A percentile compares a stretch with the other conserved stretches of the same genome.
Evolutionary conservation across 2,329 filamentous ascomycete species (phyloP).

Genomic region (Coniochaeta ligniaria): DNA sequence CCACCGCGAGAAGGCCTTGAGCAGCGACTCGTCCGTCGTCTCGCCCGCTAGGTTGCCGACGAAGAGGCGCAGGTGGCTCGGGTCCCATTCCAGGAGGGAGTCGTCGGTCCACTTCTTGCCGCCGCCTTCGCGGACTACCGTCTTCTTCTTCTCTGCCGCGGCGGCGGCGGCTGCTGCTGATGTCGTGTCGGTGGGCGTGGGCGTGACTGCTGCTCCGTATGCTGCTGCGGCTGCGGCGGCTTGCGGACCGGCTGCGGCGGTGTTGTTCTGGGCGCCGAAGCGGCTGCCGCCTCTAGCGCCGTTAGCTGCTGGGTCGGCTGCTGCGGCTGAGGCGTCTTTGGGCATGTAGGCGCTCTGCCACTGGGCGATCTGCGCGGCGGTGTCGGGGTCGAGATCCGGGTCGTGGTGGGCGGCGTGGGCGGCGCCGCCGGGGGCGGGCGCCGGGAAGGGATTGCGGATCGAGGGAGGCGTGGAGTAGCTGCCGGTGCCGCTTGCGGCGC

Average conservation of each 20-base stretch:
- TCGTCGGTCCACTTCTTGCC: conserved; percentile 91
- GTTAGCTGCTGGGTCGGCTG: conserved; percentile 10
- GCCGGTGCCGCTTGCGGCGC: conserved; percentile 27
- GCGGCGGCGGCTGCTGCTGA: conserved; percentile 33
- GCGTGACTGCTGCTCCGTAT: conserved; percentile 28
- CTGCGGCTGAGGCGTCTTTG: conserved; percentile 41
- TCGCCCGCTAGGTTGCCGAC: conserved; percentile 96
- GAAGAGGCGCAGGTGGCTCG: conserved; percentile 87
- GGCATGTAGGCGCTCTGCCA: conserved; percentile 86
- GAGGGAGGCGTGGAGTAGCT: conserved; percentile 53
- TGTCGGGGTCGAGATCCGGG: conserved; percentile 61
- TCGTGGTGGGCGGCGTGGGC: conserved; percentile 19
- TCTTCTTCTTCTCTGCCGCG: conserved; percentile 64
- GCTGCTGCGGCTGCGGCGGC: conserved; percentile 19
- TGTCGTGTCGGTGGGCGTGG: conserved; percentile 36
- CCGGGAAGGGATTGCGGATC: conserved; percentile 76
- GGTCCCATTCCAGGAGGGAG: conserved; percentile 90
- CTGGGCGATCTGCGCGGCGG: conserved; percentile 86
- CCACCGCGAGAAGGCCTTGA: conserved; percentile 90
- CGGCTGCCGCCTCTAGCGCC: conserved; percentile 15
- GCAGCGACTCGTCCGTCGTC: conserved; percentile 89
- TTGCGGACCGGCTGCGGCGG: conserved; percentile 17
- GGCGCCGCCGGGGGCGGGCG: conserved; percentile 38
- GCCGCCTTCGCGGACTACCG: conserved; percentile 80
- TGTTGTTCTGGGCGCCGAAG: conserved; percentile 10